These are phyloP conservation scores for Lactarius sanguifluus DNA, from an alignment of 768 basidiomycete genomes.

Conservation along the genomic window DNA sequence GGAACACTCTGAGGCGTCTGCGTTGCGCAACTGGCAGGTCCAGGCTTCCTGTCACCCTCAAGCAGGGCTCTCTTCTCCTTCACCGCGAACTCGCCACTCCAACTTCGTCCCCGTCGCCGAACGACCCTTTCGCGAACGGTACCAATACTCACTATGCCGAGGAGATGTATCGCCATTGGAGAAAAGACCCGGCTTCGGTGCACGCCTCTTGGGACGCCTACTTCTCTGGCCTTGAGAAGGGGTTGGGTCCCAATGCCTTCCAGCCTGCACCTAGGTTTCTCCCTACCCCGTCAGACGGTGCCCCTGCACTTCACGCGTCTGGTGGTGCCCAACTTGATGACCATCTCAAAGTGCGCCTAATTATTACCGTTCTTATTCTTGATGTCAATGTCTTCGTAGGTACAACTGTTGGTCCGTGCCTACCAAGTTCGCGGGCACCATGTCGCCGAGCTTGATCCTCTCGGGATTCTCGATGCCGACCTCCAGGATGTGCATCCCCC, in stretches of 20 bases:
- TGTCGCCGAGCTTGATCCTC: constrained; percentile 91
- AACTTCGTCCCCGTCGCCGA: constrained; percentile 59
- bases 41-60: constrained; percentile 26
- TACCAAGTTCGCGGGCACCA: constrained; percentile 99
- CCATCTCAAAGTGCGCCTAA: constrained; percentile 77
- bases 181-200: constrained; percentile 85
- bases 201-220: constrained; percentile 95
- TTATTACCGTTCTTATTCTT: neutral
- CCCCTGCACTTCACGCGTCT: constrained; percentile 66
- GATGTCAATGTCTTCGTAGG: constrained; percentile 45
- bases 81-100: constrained; percentile 49
- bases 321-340: constrained; percentile 83
- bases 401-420: constrained; percentile 95
- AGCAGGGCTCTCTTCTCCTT: constrained; percentile 28
- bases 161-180: constrained; percentile 95
- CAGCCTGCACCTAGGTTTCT: constrained; percentile 76
- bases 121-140: constrained; percentile 89
- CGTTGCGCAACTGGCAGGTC: constrained; percentile 35
- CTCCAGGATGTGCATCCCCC: constrained; percentile 75
- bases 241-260: constrained; percentile 81
- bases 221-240: constrained; percentile 90
- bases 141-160: constrained; percentile 95
- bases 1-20: constrained; percentile 41
- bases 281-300: constrained; percentile 72
- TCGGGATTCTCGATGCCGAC: constrained; percentile 90